phyloP scores from a whole-genome alignment of 345 rosid genomes.

The Populus pruinosa region DNA sequence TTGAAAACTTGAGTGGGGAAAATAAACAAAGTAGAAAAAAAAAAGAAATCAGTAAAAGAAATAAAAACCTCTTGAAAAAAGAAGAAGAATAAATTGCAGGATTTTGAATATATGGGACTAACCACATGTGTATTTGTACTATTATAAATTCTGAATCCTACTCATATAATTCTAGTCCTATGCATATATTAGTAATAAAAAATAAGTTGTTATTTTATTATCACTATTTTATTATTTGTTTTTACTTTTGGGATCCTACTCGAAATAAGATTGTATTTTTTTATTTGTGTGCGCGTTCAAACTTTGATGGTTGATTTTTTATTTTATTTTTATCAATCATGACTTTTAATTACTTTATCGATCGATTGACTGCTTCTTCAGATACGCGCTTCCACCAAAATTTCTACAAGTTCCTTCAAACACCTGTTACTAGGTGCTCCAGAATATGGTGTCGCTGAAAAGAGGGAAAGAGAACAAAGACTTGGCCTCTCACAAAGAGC shows the following conservation, averaged over 20 bases:
- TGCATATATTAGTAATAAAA: neutral
- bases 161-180: neutral
- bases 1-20: neutral
- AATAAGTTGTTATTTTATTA: no score
- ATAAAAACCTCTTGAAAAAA: neutral
- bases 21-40: neutral
- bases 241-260: no score
- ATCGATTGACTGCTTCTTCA: neutral
- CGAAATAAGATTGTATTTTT: neutral
- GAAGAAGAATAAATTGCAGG: no score
- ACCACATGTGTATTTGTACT: neutral
- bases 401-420: no score
- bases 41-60: neutral
- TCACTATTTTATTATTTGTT: no score
- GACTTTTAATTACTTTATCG: neutral
- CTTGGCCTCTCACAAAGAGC: no score
- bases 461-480: no score
- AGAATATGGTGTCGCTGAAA: no score
- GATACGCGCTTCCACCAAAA: no score
- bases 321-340: neutral
- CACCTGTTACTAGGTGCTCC: no score
- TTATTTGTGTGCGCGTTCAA: neutral
- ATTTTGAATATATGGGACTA: neutral
- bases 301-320: neutral
- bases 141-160: neutral